Evolutionary conservation across 192 early-diverging fungal genomes (phyloP), one percentile per base, ranked within the genome.

Genomic region (Spinellus fusiger): DNA sequence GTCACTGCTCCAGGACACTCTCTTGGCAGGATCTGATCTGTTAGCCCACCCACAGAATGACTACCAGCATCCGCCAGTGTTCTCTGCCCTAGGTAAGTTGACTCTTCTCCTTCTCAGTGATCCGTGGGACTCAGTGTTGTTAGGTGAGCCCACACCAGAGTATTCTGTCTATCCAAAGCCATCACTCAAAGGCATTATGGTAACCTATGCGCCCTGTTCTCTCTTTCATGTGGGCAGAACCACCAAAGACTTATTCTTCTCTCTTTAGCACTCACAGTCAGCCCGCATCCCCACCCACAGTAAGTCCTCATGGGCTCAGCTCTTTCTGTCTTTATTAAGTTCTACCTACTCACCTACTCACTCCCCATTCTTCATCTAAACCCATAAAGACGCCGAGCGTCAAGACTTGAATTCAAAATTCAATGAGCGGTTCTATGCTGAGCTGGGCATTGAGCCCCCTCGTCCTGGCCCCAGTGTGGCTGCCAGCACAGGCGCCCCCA

Each of bases 341-440:
- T n/a, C n/a, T n/a, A n/a, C 13, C 13, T 13, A 37, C 35, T 9
- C 13, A 37, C 35, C 13, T 9, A 37, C 13, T 37, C 5, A 5
- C 13, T 37, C 35, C 35, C 13, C 13, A 37, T 37, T 37, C 13
- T 37, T 37, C 13, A 9, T 37, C 13, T 37, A 37, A 37, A 37
- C n/a, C n/a, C n/a, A 37, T 9, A 37, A 37, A 44, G 40, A 44
- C 18, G 15, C 18, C 40, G 40, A 44, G 18, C 40, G 40, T 18
- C 40, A 44, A 44, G 40, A 44, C 13, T 18, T 18, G 13, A 5
- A 37, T 9, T 37, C 48, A 23, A 51, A 51, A 12, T 40, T 7
- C 16, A 37, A 60, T 26, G 58, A 60, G n/a, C 58, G 58, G 13
- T 60, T 60, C 29, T 60, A 60, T 49, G 58, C 58, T 4, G 58